A percentile compares a stretch with the other conserved stretches of the same genome.
Conservation (phyloP, 2,329 filamentous ascomycete species). For the Seiridium cupressi region DNA sequence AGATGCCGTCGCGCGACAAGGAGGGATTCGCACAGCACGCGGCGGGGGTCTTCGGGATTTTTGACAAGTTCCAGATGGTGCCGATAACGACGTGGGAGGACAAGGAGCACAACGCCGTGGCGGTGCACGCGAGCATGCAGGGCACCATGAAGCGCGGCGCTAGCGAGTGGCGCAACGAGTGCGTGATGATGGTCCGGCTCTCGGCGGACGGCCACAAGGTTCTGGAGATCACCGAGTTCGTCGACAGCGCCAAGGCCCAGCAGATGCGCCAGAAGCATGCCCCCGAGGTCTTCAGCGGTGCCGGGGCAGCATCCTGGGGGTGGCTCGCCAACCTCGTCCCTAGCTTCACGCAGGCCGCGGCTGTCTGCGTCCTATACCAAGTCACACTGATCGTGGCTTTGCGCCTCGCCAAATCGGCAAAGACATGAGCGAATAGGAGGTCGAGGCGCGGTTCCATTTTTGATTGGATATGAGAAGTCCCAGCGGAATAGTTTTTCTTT, state of each 20-base stretch:
- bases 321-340: not conserved
- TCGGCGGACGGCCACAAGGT: slow-evolving; percentile 24
- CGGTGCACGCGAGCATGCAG: slow-evolving; percentile 35
- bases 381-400: not conserved
- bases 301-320: not conserved
- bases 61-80: slow-evolving; percentile 37
- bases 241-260: slow-evolving; percentile 37
- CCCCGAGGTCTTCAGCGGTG: slow-evolving; percentile 22
- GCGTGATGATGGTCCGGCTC: slow-evolving; percentile 29
- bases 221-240: slow-evolving; percentile 34
- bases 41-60: slow-evolving; percentile 36
- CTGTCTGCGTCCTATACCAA: slow-evolving; percentile 3
- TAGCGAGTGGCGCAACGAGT: slow-evolving; percentile 29
- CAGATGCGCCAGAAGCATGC: slow-evolving; percentile 30
- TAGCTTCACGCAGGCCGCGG: not conserved
- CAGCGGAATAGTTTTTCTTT: too few relatives aligned
- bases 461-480: too few relatives aligned
- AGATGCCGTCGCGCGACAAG: slow-evolving; percentile 32
- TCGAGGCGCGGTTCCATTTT: not conserved
- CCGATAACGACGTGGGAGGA: slow-evolving; percentile 33
- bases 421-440: not conserved
- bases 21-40: slow-evolving; percentile 37
- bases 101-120: slow-evolving; percentile 28
- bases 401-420: not conserved
- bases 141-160: slow-evolving; percentile 21